Conservation (phyloP, 768 basidiomycete genomes). For the Butyriboletus loyo region DNA sequence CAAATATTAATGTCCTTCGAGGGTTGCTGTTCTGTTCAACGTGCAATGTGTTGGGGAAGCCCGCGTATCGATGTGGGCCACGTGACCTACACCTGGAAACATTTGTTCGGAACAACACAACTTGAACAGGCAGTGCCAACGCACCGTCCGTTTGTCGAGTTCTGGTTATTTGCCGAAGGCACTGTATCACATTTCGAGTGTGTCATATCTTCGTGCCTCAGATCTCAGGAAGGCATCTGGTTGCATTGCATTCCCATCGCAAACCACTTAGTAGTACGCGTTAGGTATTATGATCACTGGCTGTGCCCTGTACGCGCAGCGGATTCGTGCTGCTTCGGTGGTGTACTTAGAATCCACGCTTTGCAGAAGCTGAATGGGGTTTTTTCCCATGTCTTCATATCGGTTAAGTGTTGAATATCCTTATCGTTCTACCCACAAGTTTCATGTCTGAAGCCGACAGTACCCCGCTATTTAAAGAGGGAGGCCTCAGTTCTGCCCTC, state of each 20-base stretch:
- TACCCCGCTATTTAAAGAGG: not conserved
- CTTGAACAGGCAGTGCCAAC: not conserved
- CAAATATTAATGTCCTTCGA: not conserved
- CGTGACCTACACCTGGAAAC: constrained; percentile 7
- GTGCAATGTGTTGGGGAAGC: not conserved
- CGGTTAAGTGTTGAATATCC: not conserved
- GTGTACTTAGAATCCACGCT: not conserved
- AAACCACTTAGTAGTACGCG: too few relatives aligned
- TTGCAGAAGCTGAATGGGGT: not conserved
- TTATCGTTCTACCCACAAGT: not conserved
- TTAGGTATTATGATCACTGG: too few relatives aligned
- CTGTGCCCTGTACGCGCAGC: too few relatives aligned
- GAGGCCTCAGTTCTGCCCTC: not conserved
- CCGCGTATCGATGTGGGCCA: constrained; percentile 5
- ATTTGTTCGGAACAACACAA: not conserved
- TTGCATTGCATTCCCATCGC: too few relatives aligned
- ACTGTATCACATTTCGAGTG: too few relatives aligned
- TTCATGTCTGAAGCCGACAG: too few relatives aligned
- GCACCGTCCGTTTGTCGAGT: too few relatives aligned
- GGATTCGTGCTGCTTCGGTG: too few relatives aligned
- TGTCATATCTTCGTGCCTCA: too few relatives aligned
- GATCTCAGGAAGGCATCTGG: too few relatives aligned
- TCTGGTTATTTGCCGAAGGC: too few relatives aligned
- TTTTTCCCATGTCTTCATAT: constrained; percentile 7
- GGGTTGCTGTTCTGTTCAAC: constrained; percentile 8